Percentiles rank a stretch among this genome's conserved stretches.
Evolutionary conservation across 176 grass and related monocot genomes (phyloP).

Genomic region (Guadua angustifolia): DNA sequence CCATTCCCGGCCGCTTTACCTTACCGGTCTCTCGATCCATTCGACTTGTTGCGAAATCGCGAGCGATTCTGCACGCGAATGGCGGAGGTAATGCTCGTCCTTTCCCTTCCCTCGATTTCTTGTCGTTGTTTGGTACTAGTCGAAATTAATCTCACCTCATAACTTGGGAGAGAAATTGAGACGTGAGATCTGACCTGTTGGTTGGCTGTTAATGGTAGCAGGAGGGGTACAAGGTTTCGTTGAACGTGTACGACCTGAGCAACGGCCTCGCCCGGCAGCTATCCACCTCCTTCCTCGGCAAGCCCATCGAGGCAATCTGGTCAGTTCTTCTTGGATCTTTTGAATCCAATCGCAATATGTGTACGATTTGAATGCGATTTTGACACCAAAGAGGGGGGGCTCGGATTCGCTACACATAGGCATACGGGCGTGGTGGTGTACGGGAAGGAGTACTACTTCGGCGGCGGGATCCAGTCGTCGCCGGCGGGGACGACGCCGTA

Average conservation of each 20-base stretch:
- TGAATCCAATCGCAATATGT: neutral
- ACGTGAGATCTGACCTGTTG: constrained; percentile 11
- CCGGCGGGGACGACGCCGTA: constrained; percentile 62
- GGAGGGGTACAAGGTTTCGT: constrained; percentile 78
- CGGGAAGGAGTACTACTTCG: constrained; percentile 78
- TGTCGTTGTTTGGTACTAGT: neutral
- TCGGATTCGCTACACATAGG: constrained; percentile 24
- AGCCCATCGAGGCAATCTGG: constrained; percentile 89
- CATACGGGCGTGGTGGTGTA: constrained; percentile 87
- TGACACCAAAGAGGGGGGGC: neutral
- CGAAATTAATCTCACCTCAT: neutral
- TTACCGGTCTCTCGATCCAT: neutral
- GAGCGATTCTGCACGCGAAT: constrained; percentile 27
- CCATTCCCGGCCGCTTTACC: neutral
- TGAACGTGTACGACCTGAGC: constrained; percentile 94
- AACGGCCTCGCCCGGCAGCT: constrained; percentile 85
- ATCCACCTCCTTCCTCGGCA: constrained; percentile 82
- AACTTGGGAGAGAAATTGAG: neutral
- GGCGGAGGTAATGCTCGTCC: constrained; percentile 48
- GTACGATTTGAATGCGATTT: neutral
- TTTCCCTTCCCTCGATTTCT: neutral
- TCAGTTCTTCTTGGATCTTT: constrained; percentile 20
- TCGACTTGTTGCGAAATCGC: neutral
- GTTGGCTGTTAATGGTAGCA: constrained; percentile 46
- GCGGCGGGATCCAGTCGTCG: constrained; percentile 76